phyloP scores from a whole-genome alignment of 164 flowering plant species.

The Magnolia kwangsiensis region DNA sequence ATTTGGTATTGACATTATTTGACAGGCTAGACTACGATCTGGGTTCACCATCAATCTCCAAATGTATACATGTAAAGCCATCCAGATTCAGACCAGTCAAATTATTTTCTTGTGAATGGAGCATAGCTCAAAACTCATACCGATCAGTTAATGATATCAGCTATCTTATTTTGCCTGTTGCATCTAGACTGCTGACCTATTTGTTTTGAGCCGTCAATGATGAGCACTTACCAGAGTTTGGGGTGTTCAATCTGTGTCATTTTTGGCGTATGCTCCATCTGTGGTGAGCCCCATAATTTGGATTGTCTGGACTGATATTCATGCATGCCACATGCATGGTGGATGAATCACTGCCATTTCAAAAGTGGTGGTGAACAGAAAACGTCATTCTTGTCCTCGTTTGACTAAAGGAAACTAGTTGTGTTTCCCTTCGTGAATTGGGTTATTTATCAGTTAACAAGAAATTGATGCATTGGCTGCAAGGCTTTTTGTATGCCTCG shows the following conservation, averaged over 20 bases:
- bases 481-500: no score
- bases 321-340: not conserved
- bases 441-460: not conserved
- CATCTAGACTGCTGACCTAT: not conserved
- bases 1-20: not conserved
- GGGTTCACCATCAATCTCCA: not conserved
- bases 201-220: not conserved
- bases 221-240: not conserved
- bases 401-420: not conserved
- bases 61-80: no score
- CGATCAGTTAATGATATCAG: no score
- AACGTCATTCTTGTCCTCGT: not conserved
- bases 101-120: no score
- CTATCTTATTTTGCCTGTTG: not conserved
- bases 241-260: not conserved
- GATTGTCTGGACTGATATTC: not conserved
- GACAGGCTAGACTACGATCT: not conserved
- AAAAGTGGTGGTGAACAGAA: no score
- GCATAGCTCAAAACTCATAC: no score
- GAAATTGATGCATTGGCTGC: not conserved
- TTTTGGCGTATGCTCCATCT: not conserved
- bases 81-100: no score
- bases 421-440: not conserved
- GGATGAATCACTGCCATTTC: not conserved
- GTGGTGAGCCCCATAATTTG: not conserved